Evolutionary conservation across 345 rosid species (phyloP), one percentile per base, ranked within the genome.

Genomic region (Odontarrhena argentea): DNA sequence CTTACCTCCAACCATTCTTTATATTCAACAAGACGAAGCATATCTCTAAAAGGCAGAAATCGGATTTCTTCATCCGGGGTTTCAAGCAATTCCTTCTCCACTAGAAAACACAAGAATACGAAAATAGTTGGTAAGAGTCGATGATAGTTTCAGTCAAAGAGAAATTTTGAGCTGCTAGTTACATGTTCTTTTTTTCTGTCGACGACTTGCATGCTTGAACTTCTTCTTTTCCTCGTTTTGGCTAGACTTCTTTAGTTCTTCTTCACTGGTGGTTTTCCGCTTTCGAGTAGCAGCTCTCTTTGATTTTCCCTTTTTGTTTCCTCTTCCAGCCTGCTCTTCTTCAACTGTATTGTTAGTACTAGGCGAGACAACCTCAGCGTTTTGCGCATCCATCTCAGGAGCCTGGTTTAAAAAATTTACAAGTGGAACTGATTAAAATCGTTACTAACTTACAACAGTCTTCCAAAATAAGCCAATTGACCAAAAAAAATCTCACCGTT

Each of bases 191-290:
- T 86, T 59, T 71, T 84, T 87, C 70, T 77, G 84, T 43, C 91
- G 80, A 49, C 83, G 87, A 72, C 85, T 80, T 52, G 96, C 74
- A 81, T 86, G 96, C 48, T 90, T 68, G 69, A 93, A 90, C 68
- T 85, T 93, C 72, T 85, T 93, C 80, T 84, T 81, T 38, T 65
- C 66, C 13, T 79, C 80, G 46, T 77, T 68, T 58, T 86, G 65
- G 2, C 52, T 70, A 36, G 79, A 65, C 30, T 81, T 60, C 67
- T 70, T 86, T 13, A 77, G 38, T 55, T 78, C 69, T 51, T 75
- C 81, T 42, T 65, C 74, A 44, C 58, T 80, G 68, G 74, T 78
- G 35, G 78, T 67, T 80, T 82, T 83, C 50, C 57, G 71, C 66
- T 74, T 84, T 52, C 62, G 74, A 56, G 68, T 67, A 18, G 76